Conservation (phyloP, 805 yeast genomes). For the Wickerhamomyces strasburgensis region DNA sequence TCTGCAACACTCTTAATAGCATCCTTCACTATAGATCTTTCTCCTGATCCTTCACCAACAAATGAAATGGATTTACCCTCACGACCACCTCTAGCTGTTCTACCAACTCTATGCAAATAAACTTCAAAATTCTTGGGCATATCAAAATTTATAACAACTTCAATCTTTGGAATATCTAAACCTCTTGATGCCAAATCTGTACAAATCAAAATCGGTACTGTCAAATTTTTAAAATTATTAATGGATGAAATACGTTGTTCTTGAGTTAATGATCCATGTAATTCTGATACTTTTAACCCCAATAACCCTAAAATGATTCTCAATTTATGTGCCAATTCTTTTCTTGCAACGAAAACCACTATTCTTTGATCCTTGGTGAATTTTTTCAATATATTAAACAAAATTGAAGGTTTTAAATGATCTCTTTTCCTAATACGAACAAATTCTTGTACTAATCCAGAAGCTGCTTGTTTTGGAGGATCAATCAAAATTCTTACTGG, state of each 20-base stretch:
- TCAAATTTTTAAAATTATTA: constrained; percentile 72
- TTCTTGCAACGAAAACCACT: constrained; percentile 88
- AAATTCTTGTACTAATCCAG: constrained; percentile 88
- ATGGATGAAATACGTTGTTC: constrained; percentile 90
- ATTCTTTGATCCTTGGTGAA: constrained; percentile 63
- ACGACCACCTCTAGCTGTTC: constrained; percentile 99
- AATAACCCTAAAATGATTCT: constrained; percentile 70
- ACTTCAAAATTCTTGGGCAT: constrained; percentile 92
- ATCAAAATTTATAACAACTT: constrained; percentile 88
- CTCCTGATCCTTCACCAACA: constrained; percentile 88
- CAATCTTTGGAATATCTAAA: constrained; percentile 97
- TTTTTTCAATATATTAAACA: constrained; percentile 64
- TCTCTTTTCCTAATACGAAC: constrained; percentile 93
- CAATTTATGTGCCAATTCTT: constrained; percentile 83
- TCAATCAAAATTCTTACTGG: constrained; percentile 96
- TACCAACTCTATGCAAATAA: constrained; percentile 95
- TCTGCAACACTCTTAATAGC: constrained; percentile 68
- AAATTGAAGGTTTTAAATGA: constrained; percentile 72
- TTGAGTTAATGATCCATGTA: constrained; percentile 81
- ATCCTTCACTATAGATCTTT: constrained; percentile 84
- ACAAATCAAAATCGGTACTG: constrained; percentile 86
- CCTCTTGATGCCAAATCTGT: constrained; percentile 99
- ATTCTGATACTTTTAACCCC: constrained; percentile 73
- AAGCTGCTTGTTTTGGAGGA: constrained; percentile 92
- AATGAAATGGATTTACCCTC: constrained; percentile 89